These are phyloP conservation scores for Psilocybe cubensis DNA, from an alignment of 768 basidiomycete genomes.

Conservation along the genomic window DNA sequence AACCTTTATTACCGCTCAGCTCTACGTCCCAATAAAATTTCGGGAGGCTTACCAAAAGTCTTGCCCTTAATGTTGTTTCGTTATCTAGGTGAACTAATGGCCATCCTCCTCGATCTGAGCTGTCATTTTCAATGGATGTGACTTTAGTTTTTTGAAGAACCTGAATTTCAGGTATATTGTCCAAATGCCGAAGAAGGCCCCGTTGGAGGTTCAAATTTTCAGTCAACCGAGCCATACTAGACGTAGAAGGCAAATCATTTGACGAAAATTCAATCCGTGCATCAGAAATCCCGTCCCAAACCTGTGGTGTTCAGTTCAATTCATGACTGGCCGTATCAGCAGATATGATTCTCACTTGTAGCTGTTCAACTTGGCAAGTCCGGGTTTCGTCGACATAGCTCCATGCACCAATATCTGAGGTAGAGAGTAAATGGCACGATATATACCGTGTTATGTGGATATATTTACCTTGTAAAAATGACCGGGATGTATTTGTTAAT, in stretches of 20 bases:
- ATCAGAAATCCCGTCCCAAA: slow-evolving; percentile 92
- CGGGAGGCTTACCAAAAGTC: slow-evolving; percentile 65
- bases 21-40: not conserved
- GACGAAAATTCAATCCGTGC: slow-evolving; percentile 77
- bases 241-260: slow-evolving; percentile 42
- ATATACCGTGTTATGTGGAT: not conserved
- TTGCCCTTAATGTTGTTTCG: slow-evolving; percentile 63
- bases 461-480: slow-evolving; percentile 64
- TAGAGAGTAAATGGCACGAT: slow-evolving; percentile 9
- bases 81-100: slow-evolving; percentile 78
- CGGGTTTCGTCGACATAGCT: slow-evolving; percentile 66
- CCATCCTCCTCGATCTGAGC: slow-evolving; percentile 67
- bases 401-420: slow-evolving; percentile 85
- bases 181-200: slow-evolving; percentile 72
- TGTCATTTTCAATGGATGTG: slow-evolving; percentile 61
- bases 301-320: slow-evolving; percentile 39
- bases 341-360: slow-evolving; percentile 65
- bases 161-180: slow-evolving; percentile 52
- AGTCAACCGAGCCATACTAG: slow-evolving; percentile 79
- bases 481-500: slow-evolving; percentile 74
- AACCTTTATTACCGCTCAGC: slow-evolving; percentile 49
- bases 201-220: slow-evolving; percentile 95
- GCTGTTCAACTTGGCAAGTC: slow-evolving; percentile 76
- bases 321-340: not conserved
- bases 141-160: slow-evolving; percentile 80